These are phyloP conservation scores for Medicago lupulina DNA, from an alignment of 306 rosid genomes.

Conservation along the genomic window DNA sequence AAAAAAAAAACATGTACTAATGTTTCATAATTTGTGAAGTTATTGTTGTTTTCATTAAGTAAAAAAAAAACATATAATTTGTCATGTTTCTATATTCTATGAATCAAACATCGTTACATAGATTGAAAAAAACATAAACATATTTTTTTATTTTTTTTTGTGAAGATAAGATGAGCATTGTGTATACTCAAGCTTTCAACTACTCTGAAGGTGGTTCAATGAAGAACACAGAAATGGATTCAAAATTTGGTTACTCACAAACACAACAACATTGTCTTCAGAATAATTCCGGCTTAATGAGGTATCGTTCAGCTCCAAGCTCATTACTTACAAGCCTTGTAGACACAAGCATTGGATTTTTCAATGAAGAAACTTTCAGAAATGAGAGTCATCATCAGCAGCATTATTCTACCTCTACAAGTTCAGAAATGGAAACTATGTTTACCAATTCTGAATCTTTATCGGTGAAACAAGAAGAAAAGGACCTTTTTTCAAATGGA, in stretches of 20 bases:
- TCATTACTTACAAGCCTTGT: constrained; percentile 48
- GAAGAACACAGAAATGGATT: constrained; percentile 64
- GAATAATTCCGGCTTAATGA: constrained; percentile 50
- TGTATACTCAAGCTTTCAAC: constrained; percentile 53
- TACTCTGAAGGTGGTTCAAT: constrained; percentile 50
- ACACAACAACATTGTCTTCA: constrained; percentile 49
- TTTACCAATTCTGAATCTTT: constrained; percentile 40
- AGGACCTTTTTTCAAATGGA: constrained; percentile 52
- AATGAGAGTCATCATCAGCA: constrained; percentile 20
- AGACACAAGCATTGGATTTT: constrained; percentile 41
- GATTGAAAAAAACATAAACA: background rate
- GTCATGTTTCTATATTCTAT: background rate
- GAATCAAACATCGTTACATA: background rate
- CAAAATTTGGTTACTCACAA: constrained; percentile 38
- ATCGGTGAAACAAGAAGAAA: constrained; percentile 60
- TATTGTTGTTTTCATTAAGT: background rate
- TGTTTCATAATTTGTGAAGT: constrained; percentile 1
- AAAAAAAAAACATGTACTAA: background rate
- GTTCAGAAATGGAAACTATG: constrained; percentile 67
- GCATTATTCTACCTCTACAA: constrained; percentile 49
- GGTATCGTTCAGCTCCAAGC: constrained; percentile 70
- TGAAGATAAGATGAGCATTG: constrained; percentile 56
- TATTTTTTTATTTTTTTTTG: constrained; percentile 17
- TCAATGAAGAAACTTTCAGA: constrained; percentile 44
- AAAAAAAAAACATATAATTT: background rate